These are phyloP conservation scores for Phytophthora melonis DNA, from an alignment of 352 stramenopile genomes.

Conservation along the genomic window DNA sequence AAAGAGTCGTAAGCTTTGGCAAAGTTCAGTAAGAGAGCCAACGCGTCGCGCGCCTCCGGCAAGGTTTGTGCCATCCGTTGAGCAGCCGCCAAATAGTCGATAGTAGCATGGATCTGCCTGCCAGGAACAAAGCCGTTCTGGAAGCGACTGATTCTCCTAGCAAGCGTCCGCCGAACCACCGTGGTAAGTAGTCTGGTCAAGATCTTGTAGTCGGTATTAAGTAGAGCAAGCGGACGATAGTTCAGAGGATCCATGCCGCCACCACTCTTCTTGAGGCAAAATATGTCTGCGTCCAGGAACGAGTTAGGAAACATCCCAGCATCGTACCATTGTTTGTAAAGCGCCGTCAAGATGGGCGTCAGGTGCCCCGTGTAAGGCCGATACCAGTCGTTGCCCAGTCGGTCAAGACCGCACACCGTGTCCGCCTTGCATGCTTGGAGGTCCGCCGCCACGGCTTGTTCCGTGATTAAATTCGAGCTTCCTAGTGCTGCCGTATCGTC, in stretches of 20 bases:
- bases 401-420: neutral
- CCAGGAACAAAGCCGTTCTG: neutral
- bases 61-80: neutral
- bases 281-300: neutral
- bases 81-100: neutral
- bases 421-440: neutral
- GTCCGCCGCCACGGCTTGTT: neutral
- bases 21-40: neutral
- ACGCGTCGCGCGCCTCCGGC: neutral
- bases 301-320: neutral
- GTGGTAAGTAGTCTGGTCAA: neutral
- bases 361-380: neutral
- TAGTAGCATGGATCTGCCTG: neutral
- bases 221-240: neutral
- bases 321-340: neutral
- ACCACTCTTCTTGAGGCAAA: neutral
- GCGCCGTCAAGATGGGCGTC: neutral
- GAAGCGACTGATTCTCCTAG: neutral
- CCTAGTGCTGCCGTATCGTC: neutral
- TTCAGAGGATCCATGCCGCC: neutral
- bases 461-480: neutral
- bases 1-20: neutral
- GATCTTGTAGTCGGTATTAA: neutral
- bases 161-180: neutral
- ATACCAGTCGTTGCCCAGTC: neutral